Evolutionary conservation across 1,139 yeast genomes (phyloP).

Genomic region (Casaregolazyma lundiana): DNA sequence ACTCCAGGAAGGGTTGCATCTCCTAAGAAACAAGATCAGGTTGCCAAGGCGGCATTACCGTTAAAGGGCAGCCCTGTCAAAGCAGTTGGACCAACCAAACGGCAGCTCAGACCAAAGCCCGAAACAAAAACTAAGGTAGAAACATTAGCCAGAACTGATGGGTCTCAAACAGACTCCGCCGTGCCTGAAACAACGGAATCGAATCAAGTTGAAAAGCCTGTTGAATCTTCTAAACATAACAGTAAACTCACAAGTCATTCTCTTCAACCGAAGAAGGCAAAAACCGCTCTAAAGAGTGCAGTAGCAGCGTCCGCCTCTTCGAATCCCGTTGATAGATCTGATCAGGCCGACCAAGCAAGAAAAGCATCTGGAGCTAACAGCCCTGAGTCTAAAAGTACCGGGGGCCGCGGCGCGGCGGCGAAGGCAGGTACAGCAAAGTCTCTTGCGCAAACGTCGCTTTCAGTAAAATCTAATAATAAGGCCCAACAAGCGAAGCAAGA

Average conservation of each 20-base stretch:
- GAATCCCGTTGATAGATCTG: not conserved
- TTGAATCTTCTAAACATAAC: not conserved
- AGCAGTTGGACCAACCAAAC: not conserved
- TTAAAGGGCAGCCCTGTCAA: not conserved
- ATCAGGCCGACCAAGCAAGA: not conserved
- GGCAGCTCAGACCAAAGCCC: not conserved
- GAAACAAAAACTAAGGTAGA: no score
- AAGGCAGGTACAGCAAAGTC: conserved; percentile 17
- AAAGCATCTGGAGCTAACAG: conserved; percentile 3
- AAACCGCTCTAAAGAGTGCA: not conserved
- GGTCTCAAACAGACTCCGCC: not conserved
- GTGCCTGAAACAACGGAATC: not conserved
- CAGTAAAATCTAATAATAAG: conserved; percentile 6
- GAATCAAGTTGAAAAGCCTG: not conserved
- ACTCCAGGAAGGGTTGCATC: not conserved
- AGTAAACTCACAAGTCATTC: conserved; percentile 9
- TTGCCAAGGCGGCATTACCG: not conserved
- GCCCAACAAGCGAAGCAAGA: conserved; percentile 7
- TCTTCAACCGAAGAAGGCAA: conserved; percentile 9
- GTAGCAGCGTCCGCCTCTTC: conserved; percentile 1
- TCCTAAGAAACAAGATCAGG: not conserved
- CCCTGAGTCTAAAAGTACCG: conserved; percentile 5
- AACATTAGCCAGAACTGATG: no score
- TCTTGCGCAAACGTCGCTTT: conserved; percentile 10
- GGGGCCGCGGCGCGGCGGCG: conserved; percentile 8